Percentiles rank a stretch among this genome's conserved stretches.
phyloP scores from a whole-genome alignment of 2,329 filamentous ascomycete species.

The Fusarium nodosum region DNA sequence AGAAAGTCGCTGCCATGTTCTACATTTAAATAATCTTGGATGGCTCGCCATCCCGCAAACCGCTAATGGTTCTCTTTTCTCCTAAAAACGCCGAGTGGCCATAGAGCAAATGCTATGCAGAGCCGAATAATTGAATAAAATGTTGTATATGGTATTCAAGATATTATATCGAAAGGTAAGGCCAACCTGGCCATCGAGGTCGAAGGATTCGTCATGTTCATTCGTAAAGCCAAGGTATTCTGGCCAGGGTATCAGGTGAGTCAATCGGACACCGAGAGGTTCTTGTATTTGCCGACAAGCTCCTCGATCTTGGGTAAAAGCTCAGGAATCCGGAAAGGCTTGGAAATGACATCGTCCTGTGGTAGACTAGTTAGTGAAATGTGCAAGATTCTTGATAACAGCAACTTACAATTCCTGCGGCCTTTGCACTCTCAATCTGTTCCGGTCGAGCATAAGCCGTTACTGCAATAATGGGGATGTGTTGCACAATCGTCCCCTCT shows the following conservation, averaged over 20 bases:
- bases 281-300: slow-evolving; percentile 60
- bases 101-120: slow-evolving; percentile 36
- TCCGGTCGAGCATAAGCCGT: slow-evolving; percentile 83
- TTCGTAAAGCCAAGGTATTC: slow-evolving; percentile 20
- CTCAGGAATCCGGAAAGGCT: slow-evolving; percentile 83
- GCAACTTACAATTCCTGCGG: slow-evolving; percentile 76
- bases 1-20: slow-evolving; percentile 34
- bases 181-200: slow-evolving; percentile 22
- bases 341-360: slow-evolving; percentile 81
- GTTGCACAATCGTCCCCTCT: slow-evolving; percentile 70
- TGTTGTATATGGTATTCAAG: slow-evolving; percentile 27
- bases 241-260: slow-evolving; percentile 3
- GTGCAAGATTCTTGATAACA: background rate
- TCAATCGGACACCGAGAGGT: slow-evolving; percentile 47
- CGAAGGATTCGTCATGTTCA: slow-evolving; percentile 30
- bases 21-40: slow-evolving; percentile 26
- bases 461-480: slow-evolving; percentile 86
- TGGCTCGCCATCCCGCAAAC: slow-evolving; percentile 34
- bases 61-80: slow-evolving; percentile 30
- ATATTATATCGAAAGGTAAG: slow-evolving; percentile 38
- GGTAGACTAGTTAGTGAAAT: slow-evolving; percentile 17
- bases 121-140: slow-evolving; percentile 26
- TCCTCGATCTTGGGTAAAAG: slow-evolving; percentile 76
- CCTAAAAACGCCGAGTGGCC: slow-evolving; percentile 40
- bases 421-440: slow-evolving; percentile 78